A percentile compares a stretch with the other conserved stretches of the same genome.
These are phyloP conservation scores for Athelia psychrophila DNA, from an alignment of 1,284 basidiomycete genomes.

Conservation along the genomic window DNA sequence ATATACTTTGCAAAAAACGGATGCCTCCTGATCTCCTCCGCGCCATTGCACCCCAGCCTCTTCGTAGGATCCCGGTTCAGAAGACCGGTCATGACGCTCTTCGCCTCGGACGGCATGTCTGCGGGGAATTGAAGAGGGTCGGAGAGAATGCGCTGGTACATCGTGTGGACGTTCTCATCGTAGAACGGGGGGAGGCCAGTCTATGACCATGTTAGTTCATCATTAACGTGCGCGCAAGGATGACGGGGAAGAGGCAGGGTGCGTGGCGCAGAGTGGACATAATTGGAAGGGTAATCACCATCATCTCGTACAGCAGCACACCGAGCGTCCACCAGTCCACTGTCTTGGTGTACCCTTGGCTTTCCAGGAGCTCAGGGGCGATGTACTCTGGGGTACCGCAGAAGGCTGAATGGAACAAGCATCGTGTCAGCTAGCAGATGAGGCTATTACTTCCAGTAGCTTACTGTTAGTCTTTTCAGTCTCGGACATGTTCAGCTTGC, in stretches of 20 bases:
- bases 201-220: constrained; percentile 35
- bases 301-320: constrained; percentile 98
- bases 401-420: constrained; percentile 68
- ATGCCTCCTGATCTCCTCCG: constrained; percentile 95
- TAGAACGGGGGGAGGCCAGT: constrained; percentile 98
- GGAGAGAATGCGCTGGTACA: constrained; percentile 96
- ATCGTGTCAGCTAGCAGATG: too few species aligned
- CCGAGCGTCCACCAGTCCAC: constrained; percentile 99
- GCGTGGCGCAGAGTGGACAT: too few species aligned
- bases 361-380: constrained; percentile 92
- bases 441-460: too few species aligned
- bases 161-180: constrained; percentile 94
- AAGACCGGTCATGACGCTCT: constrained; percentile 84
- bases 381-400: constrained; percentile 99
- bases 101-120: constrained; percentile 88
- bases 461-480: constrained; percentile 96
- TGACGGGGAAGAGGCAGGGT: too few species aligned
- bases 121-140: constrained; percentile 94
- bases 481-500: constrained; percentile 99
- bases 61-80: constrained; percentile 87
- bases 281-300: constrained; percentile 45
- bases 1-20: constrained; percentile 95
- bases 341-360: constrained; percentile 97
- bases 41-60: constrained; percentile 89
- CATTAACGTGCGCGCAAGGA: too few species aligned